Evolutionary conservation across 495 filamentous ascomycete genomes (phyloP), one percentile per base, ranked within the genome.

Genomic region (Massariosphaeria phaeospora): DNA sequence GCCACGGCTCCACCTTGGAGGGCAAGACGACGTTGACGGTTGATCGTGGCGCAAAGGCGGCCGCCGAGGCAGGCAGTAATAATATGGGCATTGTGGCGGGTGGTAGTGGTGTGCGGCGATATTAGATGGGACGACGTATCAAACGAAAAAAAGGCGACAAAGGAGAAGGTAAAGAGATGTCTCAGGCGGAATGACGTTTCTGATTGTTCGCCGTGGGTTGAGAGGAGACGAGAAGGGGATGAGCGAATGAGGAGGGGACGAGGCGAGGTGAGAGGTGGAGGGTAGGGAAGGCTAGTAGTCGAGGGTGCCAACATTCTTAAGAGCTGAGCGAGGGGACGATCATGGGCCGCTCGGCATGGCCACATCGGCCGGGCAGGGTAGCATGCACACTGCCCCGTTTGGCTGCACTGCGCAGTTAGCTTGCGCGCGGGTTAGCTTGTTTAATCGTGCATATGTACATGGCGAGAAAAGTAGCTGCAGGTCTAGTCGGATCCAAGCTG

Each of bases 1-100:
- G 79, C 91, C 94, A 99, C 49, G 91, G 88, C 75, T 96, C 93
- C 63, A 97, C 88, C 76, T 91, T 95, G 64, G 83, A 85, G 63
- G 84, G 88, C 62, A 99, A 77, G 61, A 99, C 93, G 59, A 99
- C 85, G 67, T 91, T 99, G 55, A 91, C 89, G n/a, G 89, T 85
- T 2, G 89, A 87, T 57, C 93, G 82, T 57, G 94, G 91, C 60
- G 94, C 93, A 76, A 97, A 99, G 62, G 93, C 91, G 54, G 91
- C 89, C 36, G 93, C 93, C 51, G 93, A 96, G 59, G 91, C 90
- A 23, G 93, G 93, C 62, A 99, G 75, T 69, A 99, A 79, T 78
- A 88, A 80, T 52, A 85, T 84, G 69, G 89, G 89, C 93, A 99
- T 99, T 70, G 69, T 81, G 73, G 71, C 62, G 62, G 64, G 59